A percentile compares a stretch with the other conserved stretches of the same genome.
phyloP scores from a whole-genome alignment of 495 filamentous ascomycete genomes.

The Parathielavia appendiculata region DNA sequence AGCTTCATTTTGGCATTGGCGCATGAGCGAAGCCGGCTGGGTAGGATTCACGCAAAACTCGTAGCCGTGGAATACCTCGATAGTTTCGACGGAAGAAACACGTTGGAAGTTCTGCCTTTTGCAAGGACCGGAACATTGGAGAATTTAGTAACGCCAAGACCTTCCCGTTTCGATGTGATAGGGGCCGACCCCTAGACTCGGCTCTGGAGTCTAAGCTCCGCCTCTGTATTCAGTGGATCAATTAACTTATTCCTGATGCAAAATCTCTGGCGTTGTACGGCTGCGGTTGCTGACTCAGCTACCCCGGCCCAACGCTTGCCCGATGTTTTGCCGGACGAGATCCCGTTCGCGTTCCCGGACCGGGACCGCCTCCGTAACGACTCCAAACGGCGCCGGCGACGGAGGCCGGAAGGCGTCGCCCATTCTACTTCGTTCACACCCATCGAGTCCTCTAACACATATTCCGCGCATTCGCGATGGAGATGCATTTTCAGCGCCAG shows the following conservation, averaged over 20 bases:
- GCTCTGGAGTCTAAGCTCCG: too few relatives aligned
- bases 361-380: conserved; percentile 6
- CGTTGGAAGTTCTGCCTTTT: conserved; percentile 18
- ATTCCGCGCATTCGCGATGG: neutral
- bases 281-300: too few relatives aligned
- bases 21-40: conserved; percentile 2
- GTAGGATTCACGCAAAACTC: neutral
- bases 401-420: neutral
- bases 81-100: conserved; percentile 8
- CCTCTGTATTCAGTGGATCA: too few relatives aligned
- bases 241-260: too few relatives aligned
- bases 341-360: conserved; percentile 6
- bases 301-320: too few relatives aligned
- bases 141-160: conserved; percentile 14
- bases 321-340: too few relatives aligned
- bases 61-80: too few relatives aligned
- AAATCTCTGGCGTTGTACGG: too few relatives aligned
- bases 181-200: too few relatives aligned
- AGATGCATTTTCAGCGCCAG: neutral
- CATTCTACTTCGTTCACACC: neutral
- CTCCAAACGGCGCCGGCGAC: neutral
- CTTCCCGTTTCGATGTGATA: conserved; percentile 2
- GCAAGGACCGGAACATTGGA: neutral
- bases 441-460: neutral
- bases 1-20: conserved; percentile 49